Percentiles rank a stretch among this genome's conserved stretches.
Conservation (phyloP, 805 yeast genomes). For the Suhomyces faveliae region DNA sequence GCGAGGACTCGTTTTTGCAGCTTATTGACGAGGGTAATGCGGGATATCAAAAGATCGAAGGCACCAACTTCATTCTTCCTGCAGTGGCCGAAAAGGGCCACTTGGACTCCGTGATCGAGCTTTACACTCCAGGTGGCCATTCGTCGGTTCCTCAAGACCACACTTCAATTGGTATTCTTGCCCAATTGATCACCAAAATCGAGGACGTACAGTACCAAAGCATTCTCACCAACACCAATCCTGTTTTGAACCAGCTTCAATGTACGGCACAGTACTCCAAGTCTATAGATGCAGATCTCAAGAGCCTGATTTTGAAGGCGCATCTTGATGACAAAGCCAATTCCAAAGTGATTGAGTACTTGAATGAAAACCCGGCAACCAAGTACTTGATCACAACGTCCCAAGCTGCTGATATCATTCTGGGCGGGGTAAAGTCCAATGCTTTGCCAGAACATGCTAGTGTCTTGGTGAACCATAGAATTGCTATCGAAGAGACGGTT, state of each 20-base stretch:
- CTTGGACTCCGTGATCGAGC: slow-evolving; percentile 38
- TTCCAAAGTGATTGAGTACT: slow-evolving; percentile 31
- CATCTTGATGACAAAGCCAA: slow-evolving; percentile 38
- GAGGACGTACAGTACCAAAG: slow-evolving; percentile 39
- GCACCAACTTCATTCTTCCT: slow-evolving; percentile 42
- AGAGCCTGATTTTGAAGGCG: slow-evolving; percentile 38
- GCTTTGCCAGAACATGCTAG: slow-evolving; percentile 51
- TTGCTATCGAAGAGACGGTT: slow-evolving; percentile 45
- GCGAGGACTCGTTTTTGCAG: slow-evolving; percentile 42
- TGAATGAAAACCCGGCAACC: slow-evolving; percentile 21
- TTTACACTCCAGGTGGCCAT: slow-evolving; percentile 51
- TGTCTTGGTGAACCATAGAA: slow-evolving; percentile 44
- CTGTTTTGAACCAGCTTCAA: slow-evolving; percentile 42
- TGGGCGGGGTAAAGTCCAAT: slow-evolving; percentile 50
- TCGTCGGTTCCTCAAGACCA: slow-evolving; percentile 50
- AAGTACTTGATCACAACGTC: slow-evolving; percentile 45
- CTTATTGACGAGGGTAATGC: slow-evolving; percentile 44
- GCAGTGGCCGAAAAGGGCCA: slow-evolving; percentile 52
- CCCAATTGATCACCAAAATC: slow-evolving; percentile 38
- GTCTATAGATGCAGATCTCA: slow-evolving; percentile 30
- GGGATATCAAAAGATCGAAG: slow-evolving; percentile 25
- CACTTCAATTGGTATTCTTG: slow-evolving; percentile 48
- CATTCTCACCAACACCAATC: slow-evolving; percentile 42
- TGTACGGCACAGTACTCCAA: slow-evolving; percentile 47
- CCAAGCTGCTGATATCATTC: slow-evolving; percentile 47